Evolutionary conservation across 2,329 filamentous ascomycete species (phyloP).

Genomic region (Cladosporium phlei): DNA sequence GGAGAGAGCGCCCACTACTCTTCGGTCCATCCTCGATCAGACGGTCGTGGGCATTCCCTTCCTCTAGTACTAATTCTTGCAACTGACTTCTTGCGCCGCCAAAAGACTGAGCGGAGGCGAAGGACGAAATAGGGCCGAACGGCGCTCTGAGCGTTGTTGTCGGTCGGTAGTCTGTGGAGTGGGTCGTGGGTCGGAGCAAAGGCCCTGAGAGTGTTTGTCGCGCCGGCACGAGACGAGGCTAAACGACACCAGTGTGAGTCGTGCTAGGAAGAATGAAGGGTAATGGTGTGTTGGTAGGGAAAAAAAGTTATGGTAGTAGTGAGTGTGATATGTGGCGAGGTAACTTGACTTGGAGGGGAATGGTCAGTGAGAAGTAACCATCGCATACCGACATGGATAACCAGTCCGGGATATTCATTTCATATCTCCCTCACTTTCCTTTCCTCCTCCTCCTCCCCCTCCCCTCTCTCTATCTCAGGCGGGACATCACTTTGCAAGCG

Average conservation of each 20-base stretch:
- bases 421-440: background rate
- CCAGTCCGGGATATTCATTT: background rate
- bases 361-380: too few species aligned
- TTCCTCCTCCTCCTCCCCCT: background rate
- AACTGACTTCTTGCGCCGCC: too few species aligned
- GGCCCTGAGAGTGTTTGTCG: background rate
- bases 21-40: constrained; percentile 13
- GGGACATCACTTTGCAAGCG: too few species aligned
- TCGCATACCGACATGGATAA: background rate
- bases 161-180: background rate
- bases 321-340: too few species aligned
- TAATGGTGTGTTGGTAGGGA: background rate
- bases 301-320: background rate
- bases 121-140: constrained; percentile 11
- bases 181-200: constrained; percentile 7
- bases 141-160: background rate
- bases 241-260: constrained; percentile 1
- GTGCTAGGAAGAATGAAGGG: constrained; percentile 3
- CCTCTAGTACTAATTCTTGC: constrained; percentile 1
- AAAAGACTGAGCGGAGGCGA: too few species aligned
- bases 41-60: constrained; percentile 4
- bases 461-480: background rate
- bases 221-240: constrained; percentile 11
- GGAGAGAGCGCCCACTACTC: constrained; percentile 7
- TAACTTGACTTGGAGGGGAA: too few species aligned